Base-by-base conservation (phyloP, 495 filamentous ascomycete species). In the Penicillium fimorum region DNA sequence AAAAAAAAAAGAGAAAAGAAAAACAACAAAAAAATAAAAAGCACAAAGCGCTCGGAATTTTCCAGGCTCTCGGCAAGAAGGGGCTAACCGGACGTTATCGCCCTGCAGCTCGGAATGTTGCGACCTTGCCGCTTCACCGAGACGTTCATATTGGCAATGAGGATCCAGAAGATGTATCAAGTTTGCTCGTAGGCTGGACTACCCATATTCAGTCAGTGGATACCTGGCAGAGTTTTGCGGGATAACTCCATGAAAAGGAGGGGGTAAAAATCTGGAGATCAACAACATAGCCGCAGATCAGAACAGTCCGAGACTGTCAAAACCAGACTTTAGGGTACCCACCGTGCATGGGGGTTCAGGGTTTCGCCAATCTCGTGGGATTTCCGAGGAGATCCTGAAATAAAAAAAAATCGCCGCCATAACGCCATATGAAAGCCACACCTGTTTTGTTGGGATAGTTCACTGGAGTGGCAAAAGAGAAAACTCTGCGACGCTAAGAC, bases 11-110 rank as follows among this genome's bases (percentile, higher is more conserved):
- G 22, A 53, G 22, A 35, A n/a, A 5, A 9, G 24, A 17, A 37
- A 2, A 4, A 22, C n/a, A 29, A 22, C 35, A 44, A 32, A n/a
- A 30, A 47, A 47, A 42, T 18, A 30, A 11, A 47, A 27, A 40
- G 20, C 27, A 9, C 8, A 55, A 37, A 8, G 58, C 46, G 58
- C 52, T 61, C 56, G 56, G 58, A 62, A 40, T 20, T 20, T 50
- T 27, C 38, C 53, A 30, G 50, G 44, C 38, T 55, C 42, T 50
- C 32, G 35, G 12, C 30, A 38, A 46, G 50, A 43, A 60, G 50
- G 59, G 58, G 59, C 24, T 55, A 61, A 66, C 59, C 64, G 29
- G 37, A 61, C 65, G 59, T 65, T 55, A 57, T 64, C 61, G 58
- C 41, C 56, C 41, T 58, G 53, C 58, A 13, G 62, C 50, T 55